A percentile compares a stretch with the other conserved stretches of the same genome.
These are phyloP conservation scores for Ceriops tagal DNA, from an alignment of 345 rosid species.

Conservation along the genomic window DNA sequence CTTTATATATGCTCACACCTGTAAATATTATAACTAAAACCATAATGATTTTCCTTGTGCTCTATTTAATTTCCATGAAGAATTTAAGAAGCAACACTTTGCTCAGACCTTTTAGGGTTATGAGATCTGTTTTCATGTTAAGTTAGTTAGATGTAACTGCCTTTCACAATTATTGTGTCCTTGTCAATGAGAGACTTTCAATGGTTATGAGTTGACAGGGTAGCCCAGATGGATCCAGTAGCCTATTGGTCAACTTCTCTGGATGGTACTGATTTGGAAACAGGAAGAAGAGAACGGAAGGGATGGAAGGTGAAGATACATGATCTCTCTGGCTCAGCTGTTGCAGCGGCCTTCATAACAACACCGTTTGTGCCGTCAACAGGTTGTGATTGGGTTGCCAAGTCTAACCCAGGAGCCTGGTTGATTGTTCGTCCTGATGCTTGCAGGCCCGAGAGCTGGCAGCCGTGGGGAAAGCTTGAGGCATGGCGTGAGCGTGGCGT, in stretches of 20 bases:
- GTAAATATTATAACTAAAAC: no score
- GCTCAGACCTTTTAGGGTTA: not conserved
- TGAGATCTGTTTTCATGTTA: not conserved
- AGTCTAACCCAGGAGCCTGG: constrained; percentile 96
- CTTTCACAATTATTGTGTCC: constrained; percentile 14
- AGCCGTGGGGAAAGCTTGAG: constrained; percentile 97
- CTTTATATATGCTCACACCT: not conserved
- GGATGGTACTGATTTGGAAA: constrained; percentile 50
- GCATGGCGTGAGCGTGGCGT: constrained; percentile 96
- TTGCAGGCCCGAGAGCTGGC: constrained; percentile 83
- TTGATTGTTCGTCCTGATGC: constrained; percentile 81
- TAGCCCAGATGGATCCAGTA: constrained; percentile 62
- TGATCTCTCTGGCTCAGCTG: constrained; percentile 93
- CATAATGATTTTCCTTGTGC: no score
- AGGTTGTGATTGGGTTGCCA: constrained; percentile 98
- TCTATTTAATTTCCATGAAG: not conserved
- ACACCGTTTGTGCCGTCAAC: constrained; percentile 95
- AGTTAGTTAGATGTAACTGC: constrained; percentile 9
- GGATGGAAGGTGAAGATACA: constrained; percentile 99
- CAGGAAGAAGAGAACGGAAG: constrained; percentile 82
- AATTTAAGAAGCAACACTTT: constrained; percentile 3
- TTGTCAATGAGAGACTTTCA: constrained; percentile 35
- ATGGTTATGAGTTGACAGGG: constrained; percentile 47
- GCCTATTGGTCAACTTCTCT: constrained; percentile 57
- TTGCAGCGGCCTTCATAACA: constrained; percentile 95